Base-by-base conservation (phyloP, 306 rosid genomes). In the Crataegus laevigata region DNA sequence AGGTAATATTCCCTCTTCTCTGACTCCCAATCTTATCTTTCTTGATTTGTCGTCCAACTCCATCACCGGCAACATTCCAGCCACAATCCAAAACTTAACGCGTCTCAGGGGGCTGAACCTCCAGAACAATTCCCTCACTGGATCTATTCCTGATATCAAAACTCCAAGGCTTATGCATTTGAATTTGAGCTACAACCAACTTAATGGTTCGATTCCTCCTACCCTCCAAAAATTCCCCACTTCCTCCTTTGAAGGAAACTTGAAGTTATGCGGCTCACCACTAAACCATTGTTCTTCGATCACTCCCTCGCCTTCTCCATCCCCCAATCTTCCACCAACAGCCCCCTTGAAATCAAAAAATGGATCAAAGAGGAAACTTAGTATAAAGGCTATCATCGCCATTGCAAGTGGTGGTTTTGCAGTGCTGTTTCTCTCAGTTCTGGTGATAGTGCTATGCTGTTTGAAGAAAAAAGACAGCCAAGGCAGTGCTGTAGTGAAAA, bases 1-100 rank as follows among this genome's bases (percentile, higher is more conserved):
- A 2, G 97, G 98, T 66, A 52, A 71, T 4, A 82, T 93, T 51
- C 90, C 97, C 32, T 45, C 84, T 32, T 87, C 78, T 47, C 58
- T 93, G 22, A 78, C 91, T 54, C 87, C 85, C 11, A 58, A 13
- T 6, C 92, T 93, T 83, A 55, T 69, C 28, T 51, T 85, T 63
- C 93, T 93, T 62, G 97, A 93, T 83, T 77, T 93, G 72, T 91
- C 98, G n/a, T 70, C 78, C 78, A 93, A 93, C 88, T 84, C 82
- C 54, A 82, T 93, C 74, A 89, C 85, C 0, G 97, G 98, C 42
- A 36, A 78, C 60, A 89, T 93, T 79, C 93, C 98, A 50, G 21
- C 72, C 18, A 25, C 69, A 24, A 34, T 91, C 73, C 86, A 75
- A 66, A 91, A 83, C 76, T 80, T 88, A 77, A 80, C 88, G 4